Conservation (phyloP, 1,284 basidiomycete species). For the Ceratobasidium sp. region DNA sequence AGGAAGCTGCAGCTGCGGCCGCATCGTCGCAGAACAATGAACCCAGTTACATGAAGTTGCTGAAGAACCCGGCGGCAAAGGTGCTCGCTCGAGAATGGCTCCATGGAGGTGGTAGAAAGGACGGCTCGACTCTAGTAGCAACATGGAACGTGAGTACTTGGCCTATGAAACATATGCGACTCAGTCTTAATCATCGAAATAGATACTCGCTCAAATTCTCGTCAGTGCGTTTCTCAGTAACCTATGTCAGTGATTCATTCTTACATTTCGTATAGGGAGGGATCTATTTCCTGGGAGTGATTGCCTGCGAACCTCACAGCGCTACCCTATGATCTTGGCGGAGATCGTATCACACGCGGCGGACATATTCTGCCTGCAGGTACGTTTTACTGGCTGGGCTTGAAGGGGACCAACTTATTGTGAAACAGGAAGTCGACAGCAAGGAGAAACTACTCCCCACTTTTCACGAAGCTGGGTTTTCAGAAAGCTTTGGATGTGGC, state of each 20-base stretch:
- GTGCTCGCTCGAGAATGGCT: constrained; percentile 40
- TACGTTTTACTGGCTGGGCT: constrained; percentile 52
- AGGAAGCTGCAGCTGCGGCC: constrained; percentile 44
- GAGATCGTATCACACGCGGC: constrained; percentile 77
- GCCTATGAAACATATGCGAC: no score
- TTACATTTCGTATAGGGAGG: constrained; percentile 67
- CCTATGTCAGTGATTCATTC: constrained; percentile 24
- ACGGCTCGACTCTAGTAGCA: constrained; percentile 24
- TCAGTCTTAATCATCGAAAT: neutral
- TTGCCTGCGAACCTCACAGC: constrained; percentile 78
- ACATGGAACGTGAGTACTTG: constrained; percentile 34
- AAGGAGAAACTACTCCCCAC: constrained; percentile 70
- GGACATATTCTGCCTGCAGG: constrained; percentile 88
- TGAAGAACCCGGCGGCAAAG: constrained; percentile 22
- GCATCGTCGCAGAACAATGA: neutral
- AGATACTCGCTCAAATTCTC: constrained; percentile 40
- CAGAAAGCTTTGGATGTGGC: constrained; percentile 73
- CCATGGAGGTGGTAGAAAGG: neutral
- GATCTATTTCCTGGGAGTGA: constrained; percentile 80
- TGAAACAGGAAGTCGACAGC: constrained; percentile 78
- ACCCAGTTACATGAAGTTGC: neutral
- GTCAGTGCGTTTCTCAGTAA: constrained; percentile 35
- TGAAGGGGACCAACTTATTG: neutral
- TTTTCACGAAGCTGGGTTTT: constrained; percentile 72
- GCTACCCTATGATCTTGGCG: constrained; percentile 79